A percentile compares a stretch with the other conserved stretches of the same genome.
These are phyloP conservation scores for Syzygium malaccense DNA, from an alignment of 441 rosid genomes.

Conservation along the genomic window DNA sequence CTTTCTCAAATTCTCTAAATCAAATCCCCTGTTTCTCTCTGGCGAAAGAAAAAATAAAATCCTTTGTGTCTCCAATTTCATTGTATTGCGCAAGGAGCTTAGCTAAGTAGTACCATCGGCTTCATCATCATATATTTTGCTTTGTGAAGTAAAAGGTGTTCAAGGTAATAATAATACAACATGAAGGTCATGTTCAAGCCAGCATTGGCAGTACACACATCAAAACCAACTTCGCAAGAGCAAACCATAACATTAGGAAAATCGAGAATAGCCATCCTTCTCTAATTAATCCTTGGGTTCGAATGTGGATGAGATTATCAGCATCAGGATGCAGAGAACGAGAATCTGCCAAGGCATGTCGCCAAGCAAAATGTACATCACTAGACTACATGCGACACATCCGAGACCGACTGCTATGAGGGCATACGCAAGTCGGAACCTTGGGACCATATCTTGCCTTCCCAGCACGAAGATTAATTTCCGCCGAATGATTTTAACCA, in stretches of 20 bases:
- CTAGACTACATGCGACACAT: rapidly evolving
- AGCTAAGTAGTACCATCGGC: neutral
- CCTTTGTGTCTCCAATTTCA: neutral
- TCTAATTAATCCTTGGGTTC: neutral
- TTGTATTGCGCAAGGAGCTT: neutral
- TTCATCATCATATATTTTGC: neutral
- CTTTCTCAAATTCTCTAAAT: neutral
- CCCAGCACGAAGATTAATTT: neutral
- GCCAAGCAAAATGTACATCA: neutral
- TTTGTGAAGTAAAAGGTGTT: neutral
- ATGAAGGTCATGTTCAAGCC: neutral
- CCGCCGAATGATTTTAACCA: rapidly evolving
- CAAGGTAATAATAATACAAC: neutral
- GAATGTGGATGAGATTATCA: neutral
- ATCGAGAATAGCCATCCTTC: neutral
- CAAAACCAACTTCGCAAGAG: neutral
- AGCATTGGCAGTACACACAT: neutral
- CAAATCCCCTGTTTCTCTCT: rapidly evolving
- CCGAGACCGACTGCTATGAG: rapidly evolving
- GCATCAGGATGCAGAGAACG: neutral
- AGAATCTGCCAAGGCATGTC: neutral
- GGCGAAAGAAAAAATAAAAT: neutral
- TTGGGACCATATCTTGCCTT: neutral
- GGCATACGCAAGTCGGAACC: neutral
- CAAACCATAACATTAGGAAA: neutral